phyloP scores from a whole-genome alignment of 2,329 filamentous ascomycete genomes.

The Sarocladiaceae sp. region DNA sequence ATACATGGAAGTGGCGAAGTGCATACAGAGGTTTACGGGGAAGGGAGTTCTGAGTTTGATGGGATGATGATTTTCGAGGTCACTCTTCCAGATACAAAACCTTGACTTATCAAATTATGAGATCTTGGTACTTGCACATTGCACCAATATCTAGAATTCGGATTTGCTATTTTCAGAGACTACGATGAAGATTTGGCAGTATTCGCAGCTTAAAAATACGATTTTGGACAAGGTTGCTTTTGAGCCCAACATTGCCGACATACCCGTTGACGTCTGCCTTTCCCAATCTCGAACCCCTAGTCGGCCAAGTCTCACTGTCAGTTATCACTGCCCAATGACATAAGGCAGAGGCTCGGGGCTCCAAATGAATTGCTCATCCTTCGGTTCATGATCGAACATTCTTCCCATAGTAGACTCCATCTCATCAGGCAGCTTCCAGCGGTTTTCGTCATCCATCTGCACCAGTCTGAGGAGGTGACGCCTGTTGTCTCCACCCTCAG shows the following conservation, averaged over 20 bases:
- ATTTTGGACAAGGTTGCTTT: too few species aligned
- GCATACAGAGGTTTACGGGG: background rate
- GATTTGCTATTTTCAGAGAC: too few species aligned
- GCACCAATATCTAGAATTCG: too few species aligned
- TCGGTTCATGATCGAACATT: slow-evolving; percentile 1
- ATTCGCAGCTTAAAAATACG: too few species aligned
- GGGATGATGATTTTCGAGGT: slow-evolving; percentile 1
- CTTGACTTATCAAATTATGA: background rate
- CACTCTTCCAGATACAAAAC: background rate
- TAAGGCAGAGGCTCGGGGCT: slow-evolving; percentile 7
- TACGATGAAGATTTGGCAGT: too few species aligned
- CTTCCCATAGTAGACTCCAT: background rate
- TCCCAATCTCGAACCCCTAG: background rate
- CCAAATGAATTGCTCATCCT: slow-evolving; percentile 5
- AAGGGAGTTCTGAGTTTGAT: background rate
- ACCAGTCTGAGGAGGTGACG: slow-evolving; percentile 47
- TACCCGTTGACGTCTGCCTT: too few species aligned
- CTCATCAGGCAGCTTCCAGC: slow-evolving; percentile 42
- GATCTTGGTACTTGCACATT: too few species aligned
- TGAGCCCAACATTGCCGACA: too few species aligned
- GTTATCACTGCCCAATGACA: background rate
- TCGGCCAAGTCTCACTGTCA: background rate
- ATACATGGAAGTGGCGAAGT: background rate
- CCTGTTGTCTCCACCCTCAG: slow-evolving; percentile 21
- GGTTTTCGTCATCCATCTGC: slow-evolving; percentile 44